Evolutionary conservation across 192 early-diverging fungal species (phyloP).

Genomic region (Podila epigama): DNA sequence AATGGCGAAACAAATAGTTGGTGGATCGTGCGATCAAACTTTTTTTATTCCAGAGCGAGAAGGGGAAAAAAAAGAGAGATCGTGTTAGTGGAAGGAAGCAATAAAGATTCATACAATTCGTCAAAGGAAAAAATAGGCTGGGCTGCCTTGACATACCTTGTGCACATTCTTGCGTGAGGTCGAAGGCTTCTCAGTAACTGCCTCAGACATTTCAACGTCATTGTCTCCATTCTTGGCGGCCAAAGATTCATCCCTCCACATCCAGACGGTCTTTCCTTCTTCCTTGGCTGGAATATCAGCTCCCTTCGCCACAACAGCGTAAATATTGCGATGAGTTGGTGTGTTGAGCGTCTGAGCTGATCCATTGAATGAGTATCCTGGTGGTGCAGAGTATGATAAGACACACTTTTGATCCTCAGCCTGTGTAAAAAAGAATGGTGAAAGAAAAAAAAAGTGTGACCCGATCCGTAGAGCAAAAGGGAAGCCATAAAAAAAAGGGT

Average conservation of each 20-base stretch:
- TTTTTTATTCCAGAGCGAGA: not conserved
- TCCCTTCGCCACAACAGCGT: constrained; percentile 57
- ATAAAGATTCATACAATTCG: not conserved
- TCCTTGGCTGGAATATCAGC: constrained; percentile 56
- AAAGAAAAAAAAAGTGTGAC: not conserved
- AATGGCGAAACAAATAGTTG: constrained; percentile 52
- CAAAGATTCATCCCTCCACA: constrained; percentile 52
- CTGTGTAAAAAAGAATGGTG: constrained; percentile 14
- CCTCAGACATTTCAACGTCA: constrained; percentile 14
- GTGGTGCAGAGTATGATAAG: constrained; percentile 59
- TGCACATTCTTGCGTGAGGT: constrained; percentile 15
- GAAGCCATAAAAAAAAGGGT: not conserved
- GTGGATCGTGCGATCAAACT: constrained; percentile 57
- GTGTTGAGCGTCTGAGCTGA: constrained; percentile 49
- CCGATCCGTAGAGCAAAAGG: not conserved
- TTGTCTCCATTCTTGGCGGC: constrained; percentile 12
- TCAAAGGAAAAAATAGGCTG: not conserved
- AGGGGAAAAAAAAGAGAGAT: not conserved
- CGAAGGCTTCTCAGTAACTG: constrained; percentile 37
- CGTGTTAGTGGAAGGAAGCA: too few relatives aligned
- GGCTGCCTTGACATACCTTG: constrained; percentile 10
- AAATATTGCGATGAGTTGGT: constrained; percentile 46
- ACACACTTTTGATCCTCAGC: constrained; percentile 59
- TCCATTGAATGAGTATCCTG: constrained; percentile 54
- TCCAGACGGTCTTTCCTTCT: constrained; percentile 56